These are phyloP conservation scores for Colletotrichum theobromicola DNA, from an alignment of 2,329 filamentous ascomycete species.

Conservation along the genomic window DNA sequence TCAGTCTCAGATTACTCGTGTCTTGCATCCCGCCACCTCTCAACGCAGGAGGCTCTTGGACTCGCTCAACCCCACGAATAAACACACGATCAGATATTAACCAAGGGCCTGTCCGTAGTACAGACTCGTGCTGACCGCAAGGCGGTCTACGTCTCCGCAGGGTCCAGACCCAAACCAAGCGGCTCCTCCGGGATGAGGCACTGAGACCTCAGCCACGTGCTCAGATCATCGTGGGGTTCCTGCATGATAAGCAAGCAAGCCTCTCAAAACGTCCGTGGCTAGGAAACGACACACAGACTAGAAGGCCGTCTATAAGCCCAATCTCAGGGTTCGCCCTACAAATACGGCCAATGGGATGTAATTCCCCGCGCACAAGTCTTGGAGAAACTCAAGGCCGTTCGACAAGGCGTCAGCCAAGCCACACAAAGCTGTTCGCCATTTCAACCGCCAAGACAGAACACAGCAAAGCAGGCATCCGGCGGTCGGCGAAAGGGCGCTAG, in stretches of 20 bases:
- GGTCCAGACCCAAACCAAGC: not conserved
- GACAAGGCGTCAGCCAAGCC: slow-evolving; percentile 15
- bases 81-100: not conserved
- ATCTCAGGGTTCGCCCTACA: not conserved
- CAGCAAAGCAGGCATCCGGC: not conserved
- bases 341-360: not conserved
- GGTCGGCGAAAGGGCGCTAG: not conserved
- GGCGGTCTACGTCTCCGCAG: not conserved
- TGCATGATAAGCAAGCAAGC: not conserved
- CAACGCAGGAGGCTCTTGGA: not conserved
- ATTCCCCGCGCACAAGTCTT: not conserved
- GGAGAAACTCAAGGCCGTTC: slow-evolving; percentile 11
- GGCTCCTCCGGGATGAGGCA: not conserved
- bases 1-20: not conserved
- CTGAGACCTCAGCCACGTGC: not conserved
- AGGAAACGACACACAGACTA: not conserved
- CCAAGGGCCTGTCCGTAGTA: not conserved
- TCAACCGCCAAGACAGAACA: not conserved
- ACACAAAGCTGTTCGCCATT: not conserved
- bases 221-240: not conserved
- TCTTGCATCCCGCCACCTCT: not conserved
- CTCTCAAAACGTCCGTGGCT: not conserved
- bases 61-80: not conserved
- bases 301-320: too few species aligned
- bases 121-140: not conserved